Evolutionary conservation across 371 early-diverging fungal genomes (phyloP).

Genomic region (Mucor irregularis): DNA sequence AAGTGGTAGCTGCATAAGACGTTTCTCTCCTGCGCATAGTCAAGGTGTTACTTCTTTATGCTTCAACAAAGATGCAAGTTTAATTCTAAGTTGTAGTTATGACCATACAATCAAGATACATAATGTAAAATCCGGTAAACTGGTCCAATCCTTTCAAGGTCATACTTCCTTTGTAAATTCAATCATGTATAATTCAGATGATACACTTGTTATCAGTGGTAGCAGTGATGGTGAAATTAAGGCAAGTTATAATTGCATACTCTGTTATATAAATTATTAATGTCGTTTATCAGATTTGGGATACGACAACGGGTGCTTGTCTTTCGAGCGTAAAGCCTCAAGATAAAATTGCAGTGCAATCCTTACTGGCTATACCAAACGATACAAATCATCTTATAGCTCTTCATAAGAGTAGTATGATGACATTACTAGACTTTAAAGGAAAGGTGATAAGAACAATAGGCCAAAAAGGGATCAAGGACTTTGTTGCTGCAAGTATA

Average conservation of each 20-base stretch:
- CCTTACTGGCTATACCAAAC: conserved; percentile 46
- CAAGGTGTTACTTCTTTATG: conserved; percentile 82
- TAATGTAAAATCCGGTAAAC: conserved; percentile 88
- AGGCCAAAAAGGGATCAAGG: conserved; percentile 41
- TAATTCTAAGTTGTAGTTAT: conserved; percentile 83
- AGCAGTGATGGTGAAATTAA: conserved; percentile 89
- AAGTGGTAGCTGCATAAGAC: conserved; percentile 72
- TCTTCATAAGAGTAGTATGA: conserved; percentile 64
- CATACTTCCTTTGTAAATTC: conserved; percentile 90
- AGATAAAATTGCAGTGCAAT: conserved; percentile 14
- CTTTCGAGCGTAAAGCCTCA: conserved; percentile 52
- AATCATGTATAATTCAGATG: conserved; percentile 70
- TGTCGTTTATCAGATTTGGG: conserved; percentile 70
- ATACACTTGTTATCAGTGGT: conserved; percentile 69
- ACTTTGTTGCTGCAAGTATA: conserved; percentile 63
- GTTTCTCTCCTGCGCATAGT: conserved; percentile 82
- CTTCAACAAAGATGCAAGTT: conserved; percentile 77
- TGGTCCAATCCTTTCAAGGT: conserved; percentile 87
- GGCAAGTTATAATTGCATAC: conserved; percentile 42
- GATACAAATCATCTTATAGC: conserved; percentile 59
- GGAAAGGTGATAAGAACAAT: conserved; percentile 56
- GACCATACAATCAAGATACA: conserved; percentile 83
- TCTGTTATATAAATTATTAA: neutral
- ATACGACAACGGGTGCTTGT: conserved; percentile 55
- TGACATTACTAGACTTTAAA: conserved; percentile 60